Base-by-base conservation (phyloP, 1,284 basidiomycete species). In the Sanghuangporus baumii region DNA sequence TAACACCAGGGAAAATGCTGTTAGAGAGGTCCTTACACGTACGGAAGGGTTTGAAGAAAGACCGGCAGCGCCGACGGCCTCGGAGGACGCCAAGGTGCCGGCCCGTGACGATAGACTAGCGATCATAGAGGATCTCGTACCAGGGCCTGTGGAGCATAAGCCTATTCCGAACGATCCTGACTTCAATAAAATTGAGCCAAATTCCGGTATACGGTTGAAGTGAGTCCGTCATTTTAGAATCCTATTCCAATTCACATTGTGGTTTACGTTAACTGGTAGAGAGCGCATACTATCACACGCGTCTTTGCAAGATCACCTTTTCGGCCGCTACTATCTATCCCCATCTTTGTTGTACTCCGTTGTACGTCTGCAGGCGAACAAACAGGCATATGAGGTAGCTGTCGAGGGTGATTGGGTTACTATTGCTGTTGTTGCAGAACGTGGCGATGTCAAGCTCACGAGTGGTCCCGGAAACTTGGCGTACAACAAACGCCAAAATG, bases 331-430 rank as follows among this genome's bases (percentile, higher is more conserved):
- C 73, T 93, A 91, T 71, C 80, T 99, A 50, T 87, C 92, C 0
- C 94, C 95, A 0, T 94, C 93, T 0, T 84, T 82, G 34, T 78
- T 99, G 37, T 98, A 99, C 77, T 93, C 93, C 5, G 83, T 88
- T 55, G 82, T 93, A 51, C 86, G 91, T 11, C 82, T 91, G 0
- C 81, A 87, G 7, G 83, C 88, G 0, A 87, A 91, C 68, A 89
- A 91, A 67, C 85, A 88, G 61, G 88, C 88, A 14, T 96, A 94
- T 73, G 93, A 97, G 57, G 83, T 99, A 0, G 96, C 96, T 2
- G 87, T 98, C 3, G 84, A 86, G 5, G 91, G 92, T 1, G 96
- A 98, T 74, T 98, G 91, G 89, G 83, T 96, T 52, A 91, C 91
- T 7, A 90, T 96, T 59, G 93, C 90, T 1, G 93, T 95, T 6